These are phyloP conservation scores for Dendryphion nanum DNA, from an alignment of 2,329 filamentous ascomycete species.

Conservation along the genomic window DNA sequence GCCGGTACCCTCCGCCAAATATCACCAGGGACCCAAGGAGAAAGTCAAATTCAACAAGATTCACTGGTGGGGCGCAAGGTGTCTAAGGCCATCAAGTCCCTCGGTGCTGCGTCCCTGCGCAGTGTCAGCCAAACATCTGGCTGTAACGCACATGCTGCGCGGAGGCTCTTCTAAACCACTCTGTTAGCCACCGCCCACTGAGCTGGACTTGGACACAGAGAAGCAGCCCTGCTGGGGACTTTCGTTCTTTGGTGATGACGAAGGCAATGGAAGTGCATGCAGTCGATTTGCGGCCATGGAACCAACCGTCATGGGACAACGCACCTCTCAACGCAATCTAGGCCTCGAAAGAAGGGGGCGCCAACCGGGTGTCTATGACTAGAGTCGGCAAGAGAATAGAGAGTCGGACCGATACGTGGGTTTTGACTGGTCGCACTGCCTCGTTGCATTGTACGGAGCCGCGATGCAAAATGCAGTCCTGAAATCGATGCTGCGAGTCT, in stretches of 20 bases:
- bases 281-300: slow-evolving; percentile 11
- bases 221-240: too few relatives aligned
- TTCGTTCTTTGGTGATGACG: too few relatives aligned
- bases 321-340: slow-evolving; percentile 22
- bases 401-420: slow-evolving; percentile 32
- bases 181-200: too few relatives aligned
- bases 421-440: slow-evolving; percentile 23
- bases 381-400: slow-evolving; percentile 23
- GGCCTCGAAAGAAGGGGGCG: slow-evolving; percentile 17
- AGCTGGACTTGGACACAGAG: too few relatives aligned
- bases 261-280: too few relatives aligned
- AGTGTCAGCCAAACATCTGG: too few relatives aligned
- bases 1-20: slow-evolving; percentile 27
- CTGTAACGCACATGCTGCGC: neutral
- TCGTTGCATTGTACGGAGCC: slow-evolving; percentile 12
- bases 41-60: slow-evolving; percentile 1
- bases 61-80: neutral
- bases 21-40: slow-evolving; percentile 14
- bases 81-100: neutral
- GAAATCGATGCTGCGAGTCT: slow-evolving; percentile 9
- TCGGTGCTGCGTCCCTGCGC: neutral
- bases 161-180: too few relatives aligned
- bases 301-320: neutral
- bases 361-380: slow-evolving; percentile 21
- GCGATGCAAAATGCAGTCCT: slow-evolving; percentile 10